A percentile compares a stretch with the other conserved stretches of the same genome.
These are phyloP conservation scores for Hemileccinum rubropunctum DNA, from an alignment of 768 basidiomycete species.

Conservation along the genomic window DNA sequence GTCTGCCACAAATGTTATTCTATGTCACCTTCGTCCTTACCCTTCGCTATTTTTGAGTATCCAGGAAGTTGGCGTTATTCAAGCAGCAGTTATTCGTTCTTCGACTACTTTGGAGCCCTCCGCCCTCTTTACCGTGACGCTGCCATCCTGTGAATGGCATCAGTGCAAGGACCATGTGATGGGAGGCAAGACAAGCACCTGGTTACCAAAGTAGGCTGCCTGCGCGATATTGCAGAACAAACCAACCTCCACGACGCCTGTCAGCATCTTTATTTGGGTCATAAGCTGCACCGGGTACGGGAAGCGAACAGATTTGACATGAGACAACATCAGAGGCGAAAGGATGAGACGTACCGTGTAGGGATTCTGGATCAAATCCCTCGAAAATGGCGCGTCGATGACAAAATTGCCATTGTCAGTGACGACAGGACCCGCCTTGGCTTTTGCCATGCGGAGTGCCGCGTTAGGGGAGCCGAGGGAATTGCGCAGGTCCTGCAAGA, in stretches of 20 bases:
- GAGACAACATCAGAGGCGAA: not conserved
- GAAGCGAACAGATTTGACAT: not conserved
- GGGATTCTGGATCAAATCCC: slow-evolving; percentile 65
- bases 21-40: not conserved
- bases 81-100: slow-evolving; percentile 12
- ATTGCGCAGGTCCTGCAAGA: slow-evolving; percentile 67
- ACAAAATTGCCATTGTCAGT: slow-evolving; percentile 97
- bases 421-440: slow-evolving; percentile 94
- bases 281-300: slow-evolving; percentile 52
- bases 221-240: slow-evolving; percentile 92
- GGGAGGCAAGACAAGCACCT: slow-evolving; percentile 40
- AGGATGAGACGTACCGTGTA: slow-evolving; percentile 39
- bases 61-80: not conserved
- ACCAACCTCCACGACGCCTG: slow-evolving; percentile 98
- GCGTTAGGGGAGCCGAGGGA: slow-evolving; percentile 65
- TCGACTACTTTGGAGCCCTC: slow-evolving; percentile 20
- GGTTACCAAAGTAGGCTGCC: slow-evolving; percentile 96
- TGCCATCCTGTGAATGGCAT: slow-evolving; percentile 52
- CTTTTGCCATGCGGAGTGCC: slow-evolving; percentile 87
- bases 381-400: slow-evolving; percentile 91
- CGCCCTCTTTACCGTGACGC: slow-evolving; percentile 58
- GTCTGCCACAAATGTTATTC: not conserved
- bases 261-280: slow-evolving; percentile 84
- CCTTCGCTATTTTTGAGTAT: too few species aligned
- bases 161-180: not conserved